Evolutionary conservation across 495 filamentous ascomycete genomes (phyloP).

Genomic region (Hypomontagnella monticulosa): DNA sequence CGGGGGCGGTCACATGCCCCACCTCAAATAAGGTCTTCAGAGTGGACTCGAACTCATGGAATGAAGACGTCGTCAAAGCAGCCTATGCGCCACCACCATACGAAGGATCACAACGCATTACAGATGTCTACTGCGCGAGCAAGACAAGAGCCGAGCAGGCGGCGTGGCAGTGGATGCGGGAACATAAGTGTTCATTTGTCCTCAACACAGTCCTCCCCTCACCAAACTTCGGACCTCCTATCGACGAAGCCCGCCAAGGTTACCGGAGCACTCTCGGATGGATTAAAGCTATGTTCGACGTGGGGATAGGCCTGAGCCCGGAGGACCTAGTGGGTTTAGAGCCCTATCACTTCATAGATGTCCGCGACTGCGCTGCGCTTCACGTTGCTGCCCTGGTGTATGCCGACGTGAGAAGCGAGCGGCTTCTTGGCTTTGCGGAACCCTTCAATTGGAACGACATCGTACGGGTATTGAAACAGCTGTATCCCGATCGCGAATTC

Average conservation of each 20-base stretch:
- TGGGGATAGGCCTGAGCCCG: background rate
- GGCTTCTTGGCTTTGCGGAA: conserved; percentile 27
- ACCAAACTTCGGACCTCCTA: conserved; percentile 25
- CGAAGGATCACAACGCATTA: conserved; percentile 3
- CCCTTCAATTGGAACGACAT: conserved; percentile 31
- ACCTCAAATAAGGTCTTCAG: conserved; percentile 14
- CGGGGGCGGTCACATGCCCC: conserved; percentile 6
- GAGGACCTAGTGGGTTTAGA: background rate
- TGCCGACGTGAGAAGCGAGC: conserved; percentile 25
- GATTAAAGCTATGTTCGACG: conserved; percentile 21
- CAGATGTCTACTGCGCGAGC: conserved; percentile 24
- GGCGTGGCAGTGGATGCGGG: conserved; percentile 36
- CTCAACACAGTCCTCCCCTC: conserved; percentile 37
- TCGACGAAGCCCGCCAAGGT: conserved; percentile 18
- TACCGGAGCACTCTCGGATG: conserved; percentile 19
- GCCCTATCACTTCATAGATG: conserved; percentile 31
- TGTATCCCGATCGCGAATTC: conserved; percentile 23
- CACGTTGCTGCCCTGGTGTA: conserved; percentile 35
- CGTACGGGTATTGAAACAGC: conserved; percentile 4
- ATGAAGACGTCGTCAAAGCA: conserved; percentile 23
- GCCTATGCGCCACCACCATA: conserved; percentile 28
- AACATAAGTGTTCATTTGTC: conserved; percentile 37
- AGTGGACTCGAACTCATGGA: conserved; percentile 32
- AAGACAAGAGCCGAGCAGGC: conserved; percentile 35
- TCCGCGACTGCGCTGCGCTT: conserved; percentile 29